phyloP scores from a whole-genome alignment of 176 grass and related monocot genomes.

The Oryza coarctata region DNA sequence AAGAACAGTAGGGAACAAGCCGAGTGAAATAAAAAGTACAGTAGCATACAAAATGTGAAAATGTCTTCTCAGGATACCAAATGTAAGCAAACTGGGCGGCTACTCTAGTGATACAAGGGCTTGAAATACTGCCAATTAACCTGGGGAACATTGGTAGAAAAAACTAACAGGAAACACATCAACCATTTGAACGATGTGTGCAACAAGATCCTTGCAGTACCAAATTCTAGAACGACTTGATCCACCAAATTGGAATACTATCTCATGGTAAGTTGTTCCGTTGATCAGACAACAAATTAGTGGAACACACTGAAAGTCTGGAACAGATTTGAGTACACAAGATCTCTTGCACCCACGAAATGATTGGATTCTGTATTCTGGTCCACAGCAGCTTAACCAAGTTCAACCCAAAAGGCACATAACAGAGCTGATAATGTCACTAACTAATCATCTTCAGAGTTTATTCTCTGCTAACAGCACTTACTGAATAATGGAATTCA shows the following conservation, averaged over 20 bases:
- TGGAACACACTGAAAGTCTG: neutral
- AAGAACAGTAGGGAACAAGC: neutral
- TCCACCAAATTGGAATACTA: neutral
- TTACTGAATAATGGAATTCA: slow-evolving; percentile 6
- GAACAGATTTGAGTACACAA: neutral
- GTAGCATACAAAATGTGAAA: slow-evolving; percentile 4
- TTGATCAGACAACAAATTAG: neutral
- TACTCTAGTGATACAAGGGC: neutral
- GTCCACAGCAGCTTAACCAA: neutral
- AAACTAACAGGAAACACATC: neutral
- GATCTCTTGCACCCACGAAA: neutral
- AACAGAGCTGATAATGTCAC: neutral
- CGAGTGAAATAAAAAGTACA: neutral
- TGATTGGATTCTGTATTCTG: neutral
- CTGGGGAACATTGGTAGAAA: neutral
- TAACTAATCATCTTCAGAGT: neutral
- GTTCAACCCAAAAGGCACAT: neutral
- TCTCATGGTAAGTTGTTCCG: no score
- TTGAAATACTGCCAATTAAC: neutral
- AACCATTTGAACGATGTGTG: neutral
- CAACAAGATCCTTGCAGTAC: neutral
- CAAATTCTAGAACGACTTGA: neutral
- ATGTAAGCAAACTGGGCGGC: neutral
- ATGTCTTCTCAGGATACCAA: neutral
- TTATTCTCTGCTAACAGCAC: neutral